Base-by-base conservation (phyloP, 176 grass and related monocot genomes). In the Microstegium vimineum region DNA sequence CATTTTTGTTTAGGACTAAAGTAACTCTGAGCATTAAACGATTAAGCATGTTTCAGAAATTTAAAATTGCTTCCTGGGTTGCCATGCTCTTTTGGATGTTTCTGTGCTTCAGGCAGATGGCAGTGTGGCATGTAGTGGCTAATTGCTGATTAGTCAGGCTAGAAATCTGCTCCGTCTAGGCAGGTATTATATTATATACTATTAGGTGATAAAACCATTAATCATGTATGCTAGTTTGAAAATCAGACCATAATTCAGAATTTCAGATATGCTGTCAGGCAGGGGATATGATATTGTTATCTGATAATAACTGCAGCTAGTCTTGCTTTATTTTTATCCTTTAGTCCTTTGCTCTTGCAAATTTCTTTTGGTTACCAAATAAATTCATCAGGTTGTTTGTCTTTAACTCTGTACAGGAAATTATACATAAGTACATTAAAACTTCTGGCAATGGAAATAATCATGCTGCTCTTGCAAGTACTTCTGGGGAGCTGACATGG, bases 391-490 rank as follows among this genome's bases (percentile, higher is more conserved):
- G 61, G 67, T 71, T 41, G 9, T 82, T 89, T 82, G 45, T 72
- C n/a, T n/a, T n/a, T n/a, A n/a, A n/a, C n/a, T n/a, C 16, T 84
- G 41, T 81, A 73, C 88, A 95, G 95, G 92, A 95, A 85, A 78
- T 95, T 62, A 88, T 98, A 84, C 69, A 78, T 67, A 93, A 93
- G 87, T 95, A 95, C 87, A 86, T 95, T 68, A 91, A 88, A 75
- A 91, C 88, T 71, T 98, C 90, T 77, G 84, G 75, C 57, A 90
- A 82, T 77, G 92, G 95, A 90, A 89, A 95, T 76, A 86, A 91
- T 76, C 84, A 98, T 95, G 89, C 92, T 81, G 67, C 87, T 76
- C 84, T 98, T 84, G 90, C 95, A 74, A 98, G 92, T 86, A 93
- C 86, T 66, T 91, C 41, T 63, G 92, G 92, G 76, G 88, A 88